phyloP scores from a whole-genome alignment of 2,329 filamentous ascomycete genomes.

The Stachybotrys chartarum region DNA sequence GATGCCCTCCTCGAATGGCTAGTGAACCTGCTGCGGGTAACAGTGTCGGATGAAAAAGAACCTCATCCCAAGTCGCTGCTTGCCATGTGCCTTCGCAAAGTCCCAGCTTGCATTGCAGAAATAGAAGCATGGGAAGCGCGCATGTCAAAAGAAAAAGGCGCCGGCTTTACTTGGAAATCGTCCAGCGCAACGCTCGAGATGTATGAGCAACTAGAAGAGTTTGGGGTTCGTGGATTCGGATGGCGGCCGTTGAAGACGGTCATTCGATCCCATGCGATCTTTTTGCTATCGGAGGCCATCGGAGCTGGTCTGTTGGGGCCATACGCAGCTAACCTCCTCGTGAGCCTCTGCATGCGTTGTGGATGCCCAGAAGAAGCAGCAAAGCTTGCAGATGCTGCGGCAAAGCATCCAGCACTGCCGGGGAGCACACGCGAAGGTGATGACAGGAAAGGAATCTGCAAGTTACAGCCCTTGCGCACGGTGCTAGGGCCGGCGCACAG shows the following conservation, averaged over 20 bases:
- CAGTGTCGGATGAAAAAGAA: slow-evolving; percentile 10
- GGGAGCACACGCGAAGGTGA: neutral
- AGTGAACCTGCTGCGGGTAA: slow-evolving; percentile 19
- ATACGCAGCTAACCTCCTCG: slow-evolving; percentile 17
- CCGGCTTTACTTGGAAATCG: slow-evolving; percentile 16
- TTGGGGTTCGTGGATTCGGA: slow-evolving; percentile 18
- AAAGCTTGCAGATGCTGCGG: slow-evolving; percentile 13
- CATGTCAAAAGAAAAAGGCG: slow-evolving; percentile 12
- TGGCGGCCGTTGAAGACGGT: slow-evolving; percentile 26
- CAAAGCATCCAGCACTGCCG: slow-evolving; percentile 8
- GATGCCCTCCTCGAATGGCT: slow-evolving; percentile 25
- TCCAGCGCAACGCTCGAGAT: slow-evolving; percentile 20
- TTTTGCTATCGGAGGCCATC: slow-evolving; percentile 19
- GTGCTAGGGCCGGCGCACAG: slow-evolving; percentile 9
- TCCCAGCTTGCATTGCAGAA: slow-evolving; percentile 19
- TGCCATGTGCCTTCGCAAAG: slow-evolving; percentile 26
- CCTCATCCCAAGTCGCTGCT: slow-evolving; percentile 23
- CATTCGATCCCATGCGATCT: slow-evolving; percentile 22
- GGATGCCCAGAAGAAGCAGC: slow-evolving; percentile 18
- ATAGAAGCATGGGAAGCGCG: slow-evolving; percentile 26
- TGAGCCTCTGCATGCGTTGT: slow-evolving; percentile 19
- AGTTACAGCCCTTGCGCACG: slow-evolving; percentile 12
- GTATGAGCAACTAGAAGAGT: slow-evolving; percentile 25
- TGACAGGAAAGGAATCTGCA: neutral
- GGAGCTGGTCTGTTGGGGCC: slow-evolving; percentile 21